Percentiles rank a stretch among this genome's conserved stretches.
These are phyloP conservation scores for Ogataea ganodermae DNA, from an alignment of 805 yeast genomes.

Conservation along the genomic window DNA sequence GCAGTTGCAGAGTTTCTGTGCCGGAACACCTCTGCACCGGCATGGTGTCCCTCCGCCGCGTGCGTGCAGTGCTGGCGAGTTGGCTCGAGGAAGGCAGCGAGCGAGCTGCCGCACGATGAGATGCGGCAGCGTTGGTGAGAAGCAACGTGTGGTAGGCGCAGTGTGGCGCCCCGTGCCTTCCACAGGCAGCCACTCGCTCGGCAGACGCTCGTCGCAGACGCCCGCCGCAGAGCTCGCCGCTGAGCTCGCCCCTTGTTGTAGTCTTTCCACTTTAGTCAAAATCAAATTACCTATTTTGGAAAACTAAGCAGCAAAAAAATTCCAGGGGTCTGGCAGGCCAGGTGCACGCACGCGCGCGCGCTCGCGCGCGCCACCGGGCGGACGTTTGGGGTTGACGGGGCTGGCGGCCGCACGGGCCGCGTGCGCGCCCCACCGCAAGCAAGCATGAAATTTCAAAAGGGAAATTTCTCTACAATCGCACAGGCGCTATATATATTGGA, in stretches of 20 bases:
- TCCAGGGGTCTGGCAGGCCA: conserved; percentile 1
- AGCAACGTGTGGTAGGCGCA: too few species aligned
- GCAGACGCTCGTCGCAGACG: too few species aligned
- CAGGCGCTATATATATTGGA: conserved; percentile 10
- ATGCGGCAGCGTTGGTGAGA: too few species aligned
- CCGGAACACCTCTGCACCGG: not conserved
- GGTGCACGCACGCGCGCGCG: not conserved
- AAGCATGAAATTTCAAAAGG: conserved; percentile 21
- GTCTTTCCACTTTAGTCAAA: conserved; percentile 20
- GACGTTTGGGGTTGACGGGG: too few species aligned
- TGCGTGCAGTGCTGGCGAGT: too few species aligned
- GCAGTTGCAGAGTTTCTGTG: not conserved
- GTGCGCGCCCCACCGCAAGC: conserved; percentile 4
- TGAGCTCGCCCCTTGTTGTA: not conserved
- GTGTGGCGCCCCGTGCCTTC: too few species aligned
- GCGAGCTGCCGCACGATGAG: too few species aligned
- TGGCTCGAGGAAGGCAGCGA: too few species aligned
- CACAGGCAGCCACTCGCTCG: too few species aligned
- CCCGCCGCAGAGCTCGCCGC: not conserved
- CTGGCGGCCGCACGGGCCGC: not conserved
- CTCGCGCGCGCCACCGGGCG: too few species aligned
- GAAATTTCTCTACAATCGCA: conserved; percentile 17
- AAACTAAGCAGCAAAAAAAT: conserved; percentile 5
- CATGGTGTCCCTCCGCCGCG: too few species aligned
- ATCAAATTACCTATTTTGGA: conserved; percentile 21